Conservation (phyloP, 164 flowering plant species). For the Akebia trifoliata region DNA sequence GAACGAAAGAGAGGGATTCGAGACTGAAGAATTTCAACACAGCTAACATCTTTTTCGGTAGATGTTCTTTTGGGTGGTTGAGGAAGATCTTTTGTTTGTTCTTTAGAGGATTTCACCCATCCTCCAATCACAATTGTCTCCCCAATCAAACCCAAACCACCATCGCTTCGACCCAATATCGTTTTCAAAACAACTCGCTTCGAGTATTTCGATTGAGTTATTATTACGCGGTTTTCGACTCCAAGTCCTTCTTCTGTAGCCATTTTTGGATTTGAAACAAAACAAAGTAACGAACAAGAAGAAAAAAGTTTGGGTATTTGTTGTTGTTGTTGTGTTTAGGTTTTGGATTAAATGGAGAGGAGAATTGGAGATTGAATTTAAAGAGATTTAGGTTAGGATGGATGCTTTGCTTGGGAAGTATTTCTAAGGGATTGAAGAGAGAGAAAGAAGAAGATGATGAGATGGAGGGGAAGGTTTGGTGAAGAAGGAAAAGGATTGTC, state of each 20-base stretch:
- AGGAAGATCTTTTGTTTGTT: slow-evolving; percentile 29
- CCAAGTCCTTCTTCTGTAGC: slow-evolving; percentile 19
- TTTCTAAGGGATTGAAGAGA: slow-evolving; percentile 6
- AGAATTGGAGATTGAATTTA: not conserved
- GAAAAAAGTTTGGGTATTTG: not conserved
- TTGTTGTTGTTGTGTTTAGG: not conserved
- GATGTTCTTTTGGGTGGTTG: not conserved
- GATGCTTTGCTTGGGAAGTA: slow-evolving; percentile 42
- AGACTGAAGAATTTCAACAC: slow-evolving; percentile 58
- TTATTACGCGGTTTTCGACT: slow-evolving; percentile 8
- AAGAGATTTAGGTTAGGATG: slow-evolving; percentile 8
- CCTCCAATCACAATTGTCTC: slow-evolving; percentile 73
- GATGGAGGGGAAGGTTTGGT: slow-evolving; percentile 11
- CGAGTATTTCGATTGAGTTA: slow-evolving; percentile 43
- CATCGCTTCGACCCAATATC: slow-evolving; percentile 42
- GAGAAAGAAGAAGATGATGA: slow-evolving; percentile 13
- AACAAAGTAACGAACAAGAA: not conserved
- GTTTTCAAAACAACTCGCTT: slow-evolving; percentile 57
- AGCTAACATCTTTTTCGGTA: slow-evolving; percentile 35
- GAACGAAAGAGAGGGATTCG: slow-evolving; percentile 53
- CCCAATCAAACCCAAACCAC: slow-evolving; percentile 55
- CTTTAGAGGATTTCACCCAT: slow-evolving; percentile 81
- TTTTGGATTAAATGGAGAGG: not conserved
- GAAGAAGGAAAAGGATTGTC: slow-evolving; percentile 43
- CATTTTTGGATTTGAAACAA: slow-evolving; percentile 13